Percentiles rank a stretch among this genome's conserved stretches.
These are phyloP conservation scores for Xylaria castorea DNA, from an alignment of 495 filamentous ascomycete genomes.

Conservation along the genomic window DNA sequence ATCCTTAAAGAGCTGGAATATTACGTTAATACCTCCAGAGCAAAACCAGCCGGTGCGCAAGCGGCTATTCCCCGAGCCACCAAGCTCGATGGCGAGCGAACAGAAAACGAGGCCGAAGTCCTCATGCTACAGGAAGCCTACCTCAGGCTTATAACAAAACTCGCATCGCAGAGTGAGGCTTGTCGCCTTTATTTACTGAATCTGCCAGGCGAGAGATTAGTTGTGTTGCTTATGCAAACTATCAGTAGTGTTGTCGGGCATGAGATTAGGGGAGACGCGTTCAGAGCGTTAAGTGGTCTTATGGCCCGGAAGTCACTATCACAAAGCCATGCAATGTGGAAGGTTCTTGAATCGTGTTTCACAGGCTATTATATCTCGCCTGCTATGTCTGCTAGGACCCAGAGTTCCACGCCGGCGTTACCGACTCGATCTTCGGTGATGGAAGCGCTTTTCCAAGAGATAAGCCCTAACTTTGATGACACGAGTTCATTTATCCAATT, in stretches of 20 bases:
- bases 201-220: conserved; percentile 66
- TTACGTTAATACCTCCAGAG: conserved; percentile 71
- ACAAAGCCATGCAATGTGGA: conserved; percentile 72
- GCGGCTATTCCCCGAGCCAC: conserved; percentile 61
- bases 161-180: conserved; percentile 70
- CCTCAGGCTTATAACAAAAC: conserved; percentile 80
- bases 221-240: conserved; percentile 71
- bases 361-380: conserved; percentile 57
- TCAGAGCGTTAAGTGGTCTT: conserved; percentile 70
- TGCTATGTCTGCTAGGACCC: conserved; percentile 33
- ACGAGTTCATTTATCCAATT: conserved; percentile 80
- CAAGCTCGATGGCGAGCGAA: conserved; percentile 59
- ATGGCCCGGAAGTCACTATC: conserved; percentile 67
- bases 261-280: conserved; percentile 78
- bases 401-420: conserved; percentile 25
- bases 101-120: conserved; percentile 82
- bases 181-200: conserved; percentile 72
- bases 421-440: conserved; percentile 51
- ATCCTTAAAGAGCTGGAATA: conserved; percentile 88
- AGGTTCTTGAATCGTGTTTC: conserved; percentile 73
- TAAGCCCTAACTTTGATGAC: conserved; percentile 77
- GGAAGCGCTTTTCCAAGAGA: conserved; percentile 62
- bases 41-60: conserved; percentile 64
- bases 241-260: conserved; percentile 71
- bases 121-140: conserved; percentile 93